Percentiles rank a stretch among this genome's conserved stretches.
These are phyloP conservation scores for Amauroascus verrucosus DNA, from an alignment of 2,329 filamentous ascomycete genomes.

Conservation along the genomic window DNA sequence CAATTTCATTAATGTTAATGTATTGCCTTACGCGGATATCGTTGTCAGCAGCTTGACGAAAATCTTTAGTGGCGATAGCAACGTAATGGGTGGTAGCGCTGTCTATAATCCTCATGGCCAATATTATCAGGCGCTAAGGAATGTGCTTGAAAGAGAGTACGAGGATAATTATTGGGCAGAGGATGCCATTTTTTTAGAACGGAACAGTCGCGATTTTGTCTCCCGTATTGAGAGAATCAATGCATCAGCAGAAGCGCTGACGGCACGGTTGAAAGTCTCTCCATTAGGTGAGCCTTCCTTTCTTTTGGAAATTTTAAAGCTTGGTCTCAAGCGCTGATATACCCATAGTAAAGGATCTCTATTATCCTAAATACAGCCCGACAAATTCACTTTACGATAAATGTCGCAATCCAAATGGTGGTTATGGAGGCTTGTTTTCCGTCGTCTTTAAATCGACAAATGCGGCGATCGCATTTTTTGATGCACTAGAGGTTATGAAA, in stretches of 20 bases:
- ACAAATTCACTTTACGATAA: constrained; percentile 66
- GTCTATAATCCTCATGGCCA: constrained; percentile 57
- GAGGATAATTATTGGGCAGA: constrained; percentile 92
- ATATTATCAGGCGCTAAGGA: constrained; percentile 61
- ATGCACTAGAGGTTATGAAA: constrained; percentile 77
- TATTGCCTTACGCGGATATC: constrained; percentile 78
- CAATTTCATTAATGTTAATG: constrained; percentile 91
- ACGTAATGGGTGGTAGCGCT: constrained; percentile 85
- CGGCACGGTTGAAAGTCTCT: constrained; percentile 55
- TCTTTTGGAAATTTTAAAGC: not conserved
- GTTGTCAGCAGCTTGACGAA: constrained; percentile 94
- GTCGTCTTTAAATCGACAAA: constrained; percentile 62
- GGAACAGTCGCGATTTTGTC: constrained; percentile 88
- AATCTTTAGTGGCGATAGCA: constrained; percentile 93
- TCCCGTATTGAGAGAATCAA: constrained; percentile 77
- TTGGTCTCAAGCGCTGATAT: constrained; percentile 10
- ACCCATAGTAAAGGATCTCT: constrained; percentile 59
- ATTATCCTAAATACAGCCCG: constrained; percentile 73
- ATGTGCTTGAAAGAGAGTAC: constrained; percentile 53
- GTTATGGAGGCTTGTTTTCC: constrained; percentile 83
- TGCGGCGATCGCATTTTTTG: constrained; percentile 73
- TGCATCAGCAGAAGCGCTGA: constrained; percentile 71
- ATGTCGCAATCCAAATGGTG: constrained; percentile 61
- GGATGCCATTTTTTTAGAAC: constrained; percentile 87
- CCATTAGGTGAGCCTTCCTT: constrained; percentile 42